These are phyloP conservation scores for Alternaria tenuissima DNA, from an alignment of 2,329 filamentous ascomycete genomes.

Conservation along the genomic window DNA sequence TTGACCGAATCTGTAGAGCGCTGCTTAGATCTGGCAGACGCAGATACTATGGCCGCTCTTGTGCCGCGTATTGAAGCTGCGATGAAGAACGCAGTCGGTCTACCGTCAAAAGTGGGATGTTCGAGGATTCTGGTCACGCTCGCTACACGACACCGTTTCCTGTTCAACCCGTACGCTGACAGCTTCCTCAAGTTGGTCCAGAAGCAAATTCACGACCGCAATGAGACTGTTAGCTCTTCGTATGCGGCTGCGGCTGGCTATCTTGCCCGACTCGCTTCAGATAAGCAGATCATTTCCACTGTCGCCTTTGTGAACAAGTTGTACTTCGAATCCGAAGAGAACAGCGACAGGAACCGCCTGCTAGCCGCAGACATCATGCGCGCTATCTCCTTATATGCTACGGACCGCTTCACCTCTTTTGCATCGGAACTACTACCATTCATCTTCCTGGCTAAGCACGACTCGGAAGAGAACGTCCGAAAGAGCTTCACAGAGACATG, in stretches of 20 bases:
- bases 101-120: constrained; percentile 94
- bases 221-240: constrained; percentile 89
- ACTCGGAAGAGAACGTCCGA: constrained; percentile 79
- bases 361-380: constrained; percentile 85
- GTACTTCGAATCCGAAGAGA: constrained; percentile 85
- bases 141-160: constrained; percentile 77
- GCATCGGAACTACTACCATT: constrained; percentile 82
- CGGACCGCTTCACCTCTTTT: constrained; percentile 84
- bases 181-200: constrained; percentile 79
- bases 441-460: constrained; percentile 86
- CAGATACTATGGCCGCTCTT: constrained; percentile 76
- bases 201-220: constrained; percentile 86
- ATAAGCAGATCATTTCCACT: constrained; percentile 65
- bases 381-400: constrained; percentile 83
- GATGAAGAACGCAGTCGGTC: constrained; percentile 85
- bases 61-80: constrained; percentile 76
- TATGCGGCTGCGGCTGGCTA: constrained; percentile 91
- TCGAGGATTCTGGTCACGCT: constrained; percentile 84
- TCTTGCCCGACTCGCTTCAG: constrained; percentile 71
- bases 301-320: constrained; percentile 68
- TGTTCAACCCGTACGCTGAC: constrained; percentile 79
- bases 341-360: constrained; percentile 72
- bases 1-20: constrained; percentile 93
- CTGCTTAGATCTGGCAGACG: constrained; percentile 84
- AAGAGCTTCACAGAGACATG: constrained; percentile 86